Conservation (phyloP, 345 rosid species). For the Barbarea vulgaris region DNA sequence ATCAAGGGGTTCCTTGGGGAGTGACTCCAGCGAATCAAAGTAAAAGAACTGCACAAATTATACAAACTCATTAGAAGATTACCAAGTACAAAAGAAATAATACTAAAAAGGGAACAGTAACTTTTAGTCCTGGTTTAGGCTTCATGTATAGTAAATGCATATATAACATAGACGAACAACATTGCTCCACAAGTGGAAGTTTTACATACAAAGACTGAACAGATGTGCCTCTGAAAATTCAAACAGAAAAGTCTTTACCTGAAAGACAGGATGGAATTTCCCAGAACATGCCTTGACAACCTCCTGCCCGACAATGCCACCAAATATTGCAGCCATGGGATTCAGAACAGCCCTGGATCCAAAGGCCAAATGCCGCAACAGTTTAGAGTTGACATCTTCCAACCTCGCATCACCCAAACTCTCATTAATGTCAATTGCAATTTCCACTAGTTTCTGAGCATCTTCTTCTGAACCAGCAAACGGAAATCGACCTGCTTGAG, state of each 20-base stretch:
- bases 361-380: constrained; percentile 71
- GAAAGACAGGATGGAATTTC: constrained; percentile 87
- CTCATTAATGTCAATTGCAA: constrained; percentile 56
- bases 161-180: neutral
- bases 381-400: constrained; percentile 65
- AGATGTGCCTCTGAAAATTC: constrained; percentile 7
- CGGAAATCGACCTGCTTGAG: constrained; percentile 58
- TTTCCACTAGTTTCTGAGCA: constrained; percentile 67
- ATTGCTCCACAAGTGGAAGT: neutral
- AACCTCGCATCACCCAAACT: constrained; percentile 60
- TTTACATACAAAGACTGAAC: constrained; percentile 8
- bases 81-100: constrained; percentile 12
- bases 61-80: constrained; percentile 12
- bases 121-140: neutral
- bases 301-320: constrained; percentile 92
- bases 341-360: constrained; percentile 91
- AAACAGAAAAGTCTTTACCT: constrained; percentile 48
- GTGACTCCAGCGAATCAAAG: constrained; percentile 85
- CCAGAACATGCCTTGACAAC: constrained; percentile 95
- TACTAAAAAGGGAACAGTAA: neutral
- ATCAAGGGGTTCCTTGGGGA: constrained; percentile 67
- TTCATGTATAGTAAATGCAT: neutral
- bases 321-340: constrained; percentile 97
- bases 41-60: constrained; percentile 68
- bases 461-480: constrained; percentile 86